Evolutionary conservation across 2,329 filamentous ascomycete genomes (phyloP).

Genomic region (Madurella mycetomatis): DNA sequence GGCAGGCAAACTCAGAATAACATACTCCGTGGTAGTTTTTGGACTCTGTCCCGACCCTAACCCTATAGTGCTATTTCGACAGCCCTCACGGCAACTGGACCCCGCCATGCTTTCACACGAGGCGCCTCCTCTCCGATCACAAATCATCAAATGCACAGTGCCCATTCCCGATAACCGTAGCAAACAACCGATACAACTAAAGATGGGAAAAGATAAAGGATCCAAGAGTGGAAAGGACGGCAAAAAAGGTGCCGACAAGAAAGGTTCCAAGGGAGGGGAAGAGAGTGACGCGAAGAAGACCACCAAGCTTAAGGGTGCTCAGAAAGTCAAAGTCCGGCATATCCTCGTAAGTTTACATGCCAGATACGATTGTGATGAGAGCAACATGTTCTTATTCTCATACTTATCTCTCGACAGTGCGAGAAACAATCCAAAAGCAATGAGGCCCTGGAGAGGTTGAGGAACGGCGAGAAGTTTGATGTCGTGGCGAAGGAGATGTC

Average conservation of each 20-base stretch:
- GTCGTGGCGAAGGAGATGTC: conserved; percentile 68
- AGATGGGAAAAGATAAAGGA: not conserved
- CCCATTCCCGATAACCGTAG: not conserved
- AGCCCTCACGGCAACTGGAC: too few relatives aligned
- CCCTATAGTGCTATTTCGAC: too few relatives aligned
- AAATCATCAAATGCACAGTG: not conserved
- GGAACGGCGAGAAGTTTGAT: conserved; percentile 65
- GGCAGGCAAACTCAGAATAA: too few relatives aligned
- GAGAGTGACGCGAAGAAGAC: conserved; percentile 17
- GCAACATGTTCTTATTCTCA: not conserved
- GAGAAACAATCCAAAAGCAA: conserved; percentile 76
- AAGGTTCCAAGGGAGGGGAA: not conserved
- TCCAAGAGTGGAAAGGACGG: not conserved
- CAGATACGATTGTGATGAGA: not conserved
- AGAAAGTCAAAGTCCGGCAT: conserved; percentile 69
- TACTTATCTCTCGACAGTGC: conserved; percentile 42
- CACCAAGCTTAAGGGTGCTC: conserved; percentile 49
- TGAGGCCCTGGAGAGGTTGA: conserved; percentile 65
- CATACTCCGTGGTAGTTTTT: too few relatives aligned
- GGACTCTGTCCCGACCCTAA: too few relatives aligned
- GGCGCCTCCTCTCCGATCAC: not conserved
- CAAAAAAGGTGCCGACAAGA: not conserved
- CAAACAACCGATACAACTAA: not conserved
- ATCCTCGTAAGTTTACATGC: conserved; percentile 49
- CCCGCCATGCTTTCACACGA: too few relatives aligned